Evolutionary conservation across 116 monocot species (phyloP), one percentile per base, ranked within the genome.

Genomic region (Papilionanthe hybrid): DNA sequence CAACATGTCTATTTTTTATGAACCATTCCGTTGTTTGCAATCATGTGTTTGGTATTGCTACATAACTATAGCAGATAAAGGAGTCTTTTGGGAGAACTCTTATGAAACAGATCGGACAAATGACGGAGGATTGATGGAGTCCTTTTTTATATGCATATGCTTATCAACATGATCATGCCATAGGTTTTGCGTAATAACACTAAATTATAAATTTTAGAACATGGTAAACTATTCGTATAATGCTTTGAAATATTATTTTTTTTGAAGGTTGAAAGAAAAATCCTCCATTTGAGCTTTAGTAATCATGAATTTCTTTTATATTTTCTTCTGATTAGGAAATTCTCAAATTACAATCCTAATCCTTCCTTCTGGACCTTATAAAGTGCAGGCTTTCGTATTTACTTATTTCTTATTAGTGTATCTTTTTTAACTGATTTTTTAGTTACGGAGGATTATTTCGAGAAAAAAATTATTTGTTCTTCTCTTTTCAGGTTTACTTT

Each of bases 401-500:
- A 63, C 25, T 63, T 63, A 5, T 32, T 32, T 69, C 5, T 32
- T 29, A 69, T 1, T 27, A 12, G 41, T 27, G 25, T 12, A 44
- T 0, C 50, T 42, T 25, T 74, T 25, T 42, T 81, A 2, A 25
- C 12, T 30, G 10, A 50, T 56, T 66, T 18, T 67, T 28, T 76
- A 57, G 49, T 32, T 65, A 63, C 18, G 8, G 29, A 20, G 69
- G 25, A 42, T 79, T 74, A 45, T 78, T 5, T 72, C 5, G 10
- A 72, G 17, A 75, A 76, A 13, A 23, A 41, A 42, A 42, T 60
- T 72, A 47, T 80, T 45, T 56, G 57, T 86, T 1, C 8, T 37
- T 69, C 18, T 68, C 47, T 77, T 77, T 68, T 10, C 88, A 96
- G 96, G 91, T 96, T 43, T 96, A 96, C 72, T 96, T 96, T 82